phyloP scores from a whole-genome alignment of 208 protist species.

The Leishmania lainsoni region DNA sequence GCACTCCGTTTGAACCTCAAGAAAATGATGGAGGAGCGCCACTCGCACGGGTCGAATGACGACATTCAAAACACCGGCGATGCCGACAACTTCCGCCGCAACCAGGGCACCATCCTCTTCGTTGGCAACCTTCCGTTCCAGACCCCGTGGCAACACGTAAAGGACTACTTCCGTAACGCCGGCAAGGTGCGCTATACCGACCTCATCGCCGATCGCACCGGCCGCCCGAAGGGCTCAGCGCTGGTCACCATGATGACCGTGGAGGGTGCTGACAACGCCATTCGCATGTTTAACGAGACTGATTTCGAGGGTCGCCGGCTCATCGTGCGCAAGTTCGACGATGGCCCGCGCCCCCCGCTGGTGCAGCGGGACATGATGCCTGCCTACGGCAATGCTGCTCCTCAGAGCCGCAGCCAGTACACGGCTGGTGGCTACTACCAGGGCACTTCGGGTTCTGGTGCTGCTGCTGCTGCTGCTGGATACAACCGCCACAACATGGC shows the following conservation, averaged over 20 bases:
- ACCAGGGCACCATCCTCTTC: slow-evolving; percentile 81
- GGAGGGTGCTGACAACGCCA: slow-evolving; percentile 73
- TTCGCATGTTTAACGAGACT: slow-evolving; percentile 84
- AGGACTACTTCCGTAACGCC: slow-evolving; percentile 85
- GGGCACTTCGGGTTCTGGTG: slow-evolving; percentile 8
- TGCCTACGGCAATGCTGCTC: slow-evolving; percentile 35
- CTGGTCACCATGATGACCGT: slow-evolving; percentile 81
- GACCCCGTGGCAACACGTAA: slow-evolving; percentile 88
- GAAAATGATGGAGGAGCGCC: slow-evolving; percentile 45
- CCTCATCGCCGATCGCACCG: slow-evolving; percentile 77
- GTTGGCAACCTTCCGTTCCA: slow-evolving; percentile 89
- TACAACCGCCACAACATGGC: slow-evolving; percentile 27
- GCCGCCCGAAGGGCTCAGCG: slow-evolving; percentile 80
- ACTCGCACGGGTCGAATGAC: slow-evolving; percentile 32
- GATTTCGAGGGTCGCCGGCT: slow-evolving; percentile 88
- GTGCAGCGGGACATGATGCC: slow-evolving; percentile 85
- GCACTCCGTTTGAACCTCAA: neutral
- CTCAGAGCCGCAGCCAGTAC: slow-evolving; percentile 27
- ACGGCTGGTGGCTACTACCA: slow-evolving; percentile 24
- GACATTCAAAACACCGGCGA: slow-evolving; percentile 29
- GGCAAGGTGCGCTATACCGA: slow-evolving; percentile 89
- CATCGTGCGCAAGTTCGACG: slow-evolving; percentile 84
- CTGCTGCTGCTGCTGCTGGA: slow-evolving; percentile 2
- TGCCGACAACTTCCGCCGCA: slow-evolving; percentile 42
- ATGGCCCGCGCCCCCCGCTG: slow-evolving; percentile 74